Evolutionary conservation across 169 alveolate genomes (phyloP), one percentile per base, ranked within the genome.

Genomic region (Plasmodium vinckei): DNA sequence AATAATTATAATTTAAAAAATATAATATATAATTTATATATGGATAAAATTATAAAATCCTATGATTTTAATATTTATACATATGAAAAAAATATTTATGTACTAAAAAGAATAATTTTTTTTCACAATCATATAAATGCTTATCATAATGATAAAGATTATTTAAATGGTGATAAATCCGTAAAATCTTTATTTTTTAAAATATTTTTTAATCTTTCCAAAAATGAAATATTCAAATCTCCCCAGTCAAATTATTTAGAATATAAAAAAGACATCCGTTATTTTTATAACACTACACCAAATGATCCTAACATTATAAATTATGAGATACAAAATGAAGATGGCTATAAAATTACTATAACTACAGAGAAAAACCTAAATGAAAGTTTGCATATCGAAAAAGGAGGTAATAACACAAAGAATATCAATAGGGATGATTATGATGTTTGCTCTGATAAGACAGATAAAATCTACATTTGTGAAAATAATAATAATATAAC

Each of bases 51-150:
- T 49, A 25, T 82, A n/a, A 82, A 82, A 56, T 53, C 25, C 49
- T 82, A 82, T 67, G 90, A 82, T 47, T 33, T 33, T 5, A 82
- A 82, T 61, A 12, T 82, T 6, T 82, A 53, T 5, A 82, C 90
- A 10, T 82, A 82, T 82, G 90, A 82, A 70, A 82, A 82, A 60
- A 82, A 82, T 59, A 27, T 82, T 44, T 82, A 82, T 57, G 90
- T 82, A 51, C 47, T 82, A 10, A 82, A 57, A 60, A 49, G 90
- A 67, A 82, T 82, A 39, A 53, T 79, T 27, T 79, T 79, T 67
- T 67, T 79, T 5, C 69, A 82, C 57, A 82, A 68, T 65, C 42
- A 57, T 15, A 70, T 82, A 33, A 82, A 46, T 67, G 27, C 33
- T 15, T 67, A 25, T 54, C 82, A 82, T 33, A 10, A 27, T 33